These are phyloP conservation scores for Cystofilobasidium ferigula DNA, from an alignment of 768 basidiomycete genomes.

Conservation along the genomic window DNA sequence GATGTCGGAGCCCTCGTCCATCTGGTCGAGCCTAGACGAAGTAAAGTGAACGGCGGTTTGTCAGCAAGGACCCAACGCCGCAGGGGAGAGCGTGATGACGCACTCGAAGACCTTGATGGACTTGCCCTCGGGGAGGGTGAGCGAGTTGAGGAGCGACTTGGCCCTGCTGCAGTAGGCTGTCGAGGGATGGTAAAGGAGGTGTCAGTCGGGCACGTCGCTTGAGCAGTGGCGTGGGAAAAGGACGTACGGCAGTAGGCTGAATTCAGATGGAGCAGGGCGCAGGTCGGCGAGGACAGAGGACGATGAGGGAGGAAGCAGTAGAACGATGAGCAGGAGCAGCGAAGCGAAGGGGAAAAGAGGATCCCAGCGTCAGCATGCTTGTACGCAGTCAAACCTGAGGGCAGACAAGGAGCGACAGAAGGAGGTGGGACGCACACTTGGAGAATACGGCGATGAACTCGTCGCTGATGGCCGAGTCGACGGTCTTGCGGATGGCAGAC, in stretches of 20 bases:
- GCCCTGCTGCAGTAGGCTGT: constrained; percentile 43
- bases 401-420: neutral
- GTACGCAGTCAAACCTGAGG: no score
- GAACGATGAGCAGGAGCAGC: no score
- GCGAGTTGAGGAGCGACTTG: constrained; percentile 43
- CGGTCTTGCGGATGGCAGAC: constrained; percentile 16
- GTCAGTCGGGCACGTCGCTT: constrained; percentile 33
- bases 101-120: constrained; percentile 31
- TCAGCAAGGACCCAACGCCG: neutral
- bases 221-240: no score
- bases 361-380: no score
- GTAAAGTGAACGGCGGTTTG: neutral
- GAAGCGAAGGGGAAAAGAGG: no score
- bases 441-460: constrained; percentile 54
- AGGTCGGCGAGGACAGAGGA: no score
- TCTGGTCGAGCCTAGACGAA: constrained; percentile 28
- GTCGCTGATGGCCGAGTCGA: constrained; percentile 43
- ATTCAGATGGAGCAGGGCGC: no score
- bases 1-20: constrained; percentile 51
- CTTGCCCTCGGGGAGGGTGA: constrained; percentile 28
- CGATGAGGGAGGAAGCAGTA: no score
- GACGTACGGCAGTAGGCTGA: no score
- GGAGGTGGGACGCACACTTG: constrained; percentile 37
- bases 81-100: constrained; percentile 11
- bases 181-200: neutral